Conservation (phyloP, 2,329 filamentous ascomycete genomes). For the Fragosphaeria purpurea region DNA sequence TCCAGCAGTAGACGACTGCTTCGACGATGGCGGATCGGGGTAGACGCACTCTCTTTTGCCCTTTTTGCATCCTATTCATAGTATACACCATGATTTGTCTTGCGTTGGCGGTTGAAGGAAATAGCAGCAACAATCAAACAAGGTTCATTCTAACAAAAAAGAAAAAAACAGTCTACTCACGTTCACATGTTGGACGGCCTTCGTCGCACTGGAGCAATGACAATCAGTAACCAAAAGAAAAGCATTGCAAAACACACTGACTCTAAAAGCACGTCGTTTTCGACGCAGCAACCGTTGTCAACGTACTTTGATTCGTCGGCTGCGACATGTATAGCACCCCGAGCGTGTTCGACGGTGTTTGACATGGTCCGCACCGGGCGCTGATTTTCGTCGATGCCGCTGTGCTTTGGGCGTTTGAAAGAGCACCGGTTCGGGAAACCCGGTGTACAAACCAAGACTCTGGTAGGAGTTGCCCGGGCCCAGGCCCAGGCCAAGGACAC, state of each 20-base stretch:
- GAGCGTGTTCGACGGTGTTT: slow-evolving; percentile 91
- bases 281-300: too few relatives aligned
- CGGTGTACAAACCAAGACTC: slow-evolving; percentile 38
- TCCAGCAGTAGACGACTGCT: slow-evolving; percentile 19
- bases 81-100: not conserved
- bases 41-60: slow-evolving; percentile 86
- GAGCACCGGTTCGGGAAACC: slow-evolving; percentile 39
- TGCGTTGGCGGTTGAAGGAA: too few relatives aligned
- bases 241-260: not conserved
- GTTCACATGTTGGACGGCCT: slow-evolving; percentile 72
- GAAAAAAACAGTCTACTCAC: slow-evolving; percentile 30
- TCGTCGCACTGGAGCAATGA: slow-evolving; percentile 66
- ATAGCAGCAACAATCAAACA: not conserved
- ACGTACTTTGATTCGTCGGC: slow-evolving; percentile 68
- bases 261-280: not conserved
- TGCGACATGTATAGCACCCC: slow-evolving; percentile 86
- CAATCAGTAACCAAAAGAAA: not conserved
- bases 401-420: slow-evolving; percentile 37
- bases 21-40: slow-evolving; percentile 54
- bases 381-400: slow-evolving; percentile 41
- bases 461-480: slow-evolving; percentile 33
- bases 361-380: slow-evolving; percentile 54
- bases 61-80: slow-evolving; percentile 69
- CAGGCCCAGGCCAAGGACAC: slow-evolving; percentile 23
- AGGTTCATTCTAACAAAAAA: not conserved